Evolutionary conservation across 257 asterid genomes (phyloP).

Genomic region (Orobanche coerulescens): DNA sequence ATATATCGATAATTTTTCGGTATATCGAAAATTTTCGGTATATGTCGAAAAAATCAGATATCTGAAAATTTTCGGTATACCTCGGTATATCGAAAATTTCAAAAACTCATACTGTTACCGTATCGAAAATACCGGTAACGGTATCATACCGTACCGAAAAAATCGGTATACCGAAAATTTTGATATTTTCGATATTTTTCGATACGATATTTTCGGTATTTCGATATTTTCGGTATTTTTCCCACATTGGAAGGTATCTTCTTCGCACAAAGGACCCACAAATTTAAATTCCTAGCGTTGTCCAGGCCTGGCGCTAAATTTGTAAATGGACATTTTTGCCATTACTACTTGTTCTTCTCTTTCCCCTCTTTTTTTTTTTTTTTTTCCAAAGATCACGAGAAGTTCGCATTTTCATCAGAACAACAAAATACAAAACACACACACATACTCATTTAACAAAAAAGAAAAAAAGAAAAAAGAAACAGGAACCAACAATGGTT

Average conservation of each 20-base stretch:
- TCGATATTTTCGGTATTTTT: too few relatives aligned
- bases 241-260: background rate
- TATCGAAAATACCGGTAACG: too few relatives aligned
- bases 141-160: too few relatives aligned
- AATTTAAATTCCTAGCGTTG: slow-evolving; percentile 17
- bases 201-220: too few relatives aligned
- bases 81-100: too few relatives aligned
- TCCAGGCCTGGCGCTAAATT: slow-evolving; percentile 28
- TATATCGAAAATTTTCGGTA: too few relatives aligned
- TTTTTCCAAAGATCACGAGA: slow-evolving; percentile 22
- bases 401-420: slow-evolving; percentile 25
- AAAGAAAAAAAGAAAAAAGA: background rate
- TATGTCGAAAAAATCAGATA: too few relatives aligned
- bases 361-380: slow-evolving; percentile 24
- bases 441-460: background rate
- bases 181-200: too few relatives aligned
- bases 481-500: slow-evolving; percentile 16
- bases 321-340: background rate
- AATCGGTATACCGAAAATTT: too few relatives aligned
- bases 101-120: too few relatives aligned
- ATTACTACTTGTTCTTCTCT: background rate
- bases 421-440: background rate
- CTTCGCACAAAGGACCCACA: slow-evolving; percentile 1
- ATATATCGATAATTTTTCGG: too few relatives aligned
- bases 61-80: too few relatives aligned